A percentile compares a stretch with the other conserved stretches of the same genome.
These are phyloP conservation scores for Nemania abortiva DNA, from an alignment of 2,329 filamentous ascomycete genomes.

Conservation along the genomic window DNA sequence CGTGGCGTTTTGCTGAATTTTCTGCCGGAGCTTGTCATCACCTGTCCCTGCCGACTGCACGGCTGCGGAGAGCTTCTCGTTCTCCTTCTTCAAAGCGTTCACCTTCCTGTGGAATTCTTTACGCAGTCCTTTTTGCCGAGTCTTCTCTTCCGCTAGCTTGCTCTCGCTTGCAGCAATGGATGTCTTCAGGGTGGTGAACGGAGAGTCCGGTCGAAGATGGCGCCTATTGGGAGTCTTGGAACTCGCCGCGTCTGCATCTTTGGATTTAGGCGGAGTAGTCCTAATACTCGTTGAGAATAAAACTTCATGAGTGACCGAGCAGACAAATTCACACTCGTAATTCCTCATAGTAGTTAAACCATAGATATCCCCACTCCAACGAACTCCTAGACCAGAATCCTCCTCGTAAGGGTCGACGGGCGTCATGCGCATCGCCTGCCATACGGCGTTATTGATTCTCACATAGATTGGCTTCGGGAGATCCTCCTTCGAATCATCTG, in stretches of 20 bases:
- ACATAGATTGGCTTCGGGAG: constrained; percentile 82
- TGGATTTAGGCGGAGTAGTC: constrained; percentile 66
- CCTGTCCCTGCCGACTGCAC: constrained; percentile 77
- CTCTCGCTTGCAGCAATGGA: constrained; percentile 79
- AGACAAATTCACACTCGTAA: constrained; percentile 83
- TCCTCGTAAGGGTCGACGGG: constrained; percentile 57
- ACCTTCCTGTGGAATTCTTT: constrained; percentile 80
- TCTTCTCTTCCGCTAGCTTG: constrained; percentile 76
- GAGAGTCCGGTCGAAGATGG: constrained; percentile 78
- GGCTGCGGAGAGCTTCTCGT: constrained; percentile 74
- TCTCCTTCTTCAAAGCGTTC: constrained; percentile 77
- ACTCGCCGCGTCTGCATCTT: constrained; percentile 54
- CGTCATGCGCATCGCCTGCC: constrained; percentile 81
- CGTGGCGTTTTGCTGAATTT: constrained; percentile 79
- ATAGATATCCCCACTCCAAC: constrained; percentile 79
- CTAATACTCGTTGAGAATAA: constrained; percentile 79
- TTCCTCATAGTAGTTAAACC: constrained; percentile 77
- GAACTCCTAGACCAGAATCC: constrained; percentile 57
- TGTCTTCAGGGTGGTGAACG: constrained; percentile 79
- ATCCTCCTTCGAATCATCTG: constrained; percentile 67
- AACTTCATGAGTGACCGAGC: constrained; percentile 72
- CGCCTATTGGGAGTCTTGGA: constrained; percentile 63
- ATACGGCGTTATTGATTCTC: constrained; percentile 80
- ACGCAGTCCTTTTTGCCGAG: constrained; percentile 75
- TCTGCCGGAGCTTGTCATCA: constrained; percentile 81